Evolutionary conservation across 176 grass and related monocot species (phyloP), one percentile per base, ranked within the genome.

Genomic region (Carex scoparia): DNA sequence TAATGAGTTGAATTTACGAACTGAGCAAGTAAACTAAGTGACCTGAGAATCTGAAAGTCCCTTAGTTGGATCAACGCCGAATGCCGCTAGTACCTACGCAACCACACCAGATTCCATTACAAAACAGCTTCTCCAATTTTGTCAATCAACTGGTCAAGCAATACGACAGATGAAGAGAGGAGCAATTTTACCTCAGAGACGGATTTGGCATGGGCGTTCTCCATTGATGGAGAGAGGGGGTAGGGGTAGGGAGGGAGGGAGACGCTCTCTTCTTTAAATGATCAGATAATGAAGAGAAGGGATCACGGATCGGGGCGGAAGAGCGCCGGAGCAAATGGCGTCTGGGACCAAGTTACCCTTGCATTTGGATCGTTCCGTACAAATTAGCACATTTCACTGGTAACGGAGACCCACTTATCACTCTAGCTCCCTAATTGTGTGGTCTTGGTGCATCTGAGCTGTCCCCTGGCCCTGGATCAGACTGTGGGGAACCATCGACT

Each of bases 21-120:
- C 48, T 13, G 55, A 73, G 78, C 56, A 80, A 51, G 84, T 64
- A 61, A 60, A 73, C 18, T 65, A 57, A 60, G 53, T 30, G 49
- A 95, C 96, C 93, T 95, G 96, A 79, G 81, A 86, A 83, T 99
- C 96, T 23, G 93, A 92, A 81, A 99, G 91, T 48, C 96, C 96
- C 85, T 92, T 99, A 48, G 86, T 88, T 14, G 38, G 91, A 87
- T 99, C 96, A 71, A 95, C 96, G 81, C 89, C 86, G 79, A 99
- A 91, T 51, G 91, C 96, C 66, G 82, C 72, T n/a, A 99, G 93
- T 83, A 95, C 96, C 96, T 95, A 85, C 74, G 51, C 85, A 76
- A 85, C 37, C 63, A 78, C 44, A 57, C 85, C 83, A 89, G 87
- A 92, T 89, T 87, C 88, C 58, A 65, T 86, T 66, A 63, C 57